Base-by-base conservation (phyloP, 2,329 filamentous ascomycete species). In the Aspergillus terreus region DNA sequence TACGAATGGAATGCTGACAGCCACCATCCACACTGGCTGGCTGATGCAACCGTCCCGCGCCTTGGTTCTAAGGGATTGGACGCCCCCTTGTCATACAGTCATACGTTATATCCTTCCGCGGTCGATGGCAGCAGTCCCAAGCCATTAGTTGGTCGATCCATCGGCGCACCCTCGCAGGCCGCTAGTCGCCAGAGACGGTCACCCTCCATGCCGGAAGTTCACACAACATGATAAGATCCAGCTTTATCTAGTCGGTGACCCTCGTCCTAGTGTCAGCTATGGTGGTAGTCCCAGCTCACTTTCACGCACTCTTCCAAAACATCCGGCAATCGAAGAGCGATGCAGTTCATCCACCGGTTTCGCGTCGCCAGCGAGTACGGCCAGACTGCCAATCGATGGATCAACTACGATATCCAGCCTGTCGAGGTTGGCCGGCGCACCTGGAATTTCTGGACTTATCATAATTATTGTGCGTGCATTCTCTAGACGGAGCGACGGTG, bases 381-480 rank as follows among this genome's bases (percentile, higher is more conserved):
- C 10, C 15, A 19, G 5, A 32, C 12, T 2, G 14, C 51, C 47
- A 50, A 65, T 50, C 59, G 61, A 56, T 72, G 68, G 69, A 65
- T 67, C 45, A 80, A 80, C 58, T 71, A 80, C 55, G 78, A 81
- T 58, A 76, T 80, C 50, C 74, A 76, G 2, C 78, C 77, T 9
- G 71, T 78, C 25, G 75, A 76, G 52, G 60, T 67, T 1, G 68
- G 58, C 41, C 65, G 74, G 41, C 66, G 74, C 14, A 78, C 73
- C 4, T 79, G 74, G 75, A 69, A 63, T 4, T 70, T 69, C 23
- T 60, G 70, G 52, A 71, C 73, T 3, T 78, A 73, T 42, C 70
- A 75, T 56, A 76, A 76, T 58, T 76, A 68, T 47, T 77, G 76
- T 76, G 58, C 25, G 65, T 41, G 11, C 7, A 21, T 10, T 6